phyloP scores from a whole-genome alignment of 1,284 basidiomycete genomes.

The Pascua sp. region DNA sequence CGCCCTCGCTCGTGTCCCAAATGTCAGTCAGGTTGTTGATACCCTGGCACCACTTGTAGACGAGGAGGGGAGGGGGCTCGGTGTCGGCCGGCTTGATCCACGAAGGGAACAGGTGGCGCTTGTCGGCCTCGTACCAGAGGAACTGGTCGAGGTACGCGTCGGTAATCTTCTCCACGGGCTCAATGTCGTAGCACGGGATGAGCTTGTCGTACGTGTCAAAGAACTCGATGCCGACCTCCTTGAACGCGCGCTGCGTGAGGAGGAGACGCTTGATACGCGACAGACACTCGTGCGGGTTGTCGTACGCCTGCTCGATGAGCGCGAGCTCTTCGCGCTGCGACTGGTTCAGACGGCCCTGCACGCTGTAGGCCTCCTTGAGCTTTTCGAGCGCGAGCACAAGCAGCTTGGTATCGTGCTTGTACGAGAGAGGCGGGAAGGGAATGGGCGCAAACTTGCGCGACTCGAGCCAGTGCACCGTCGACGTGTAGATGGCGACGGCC shows the following conservation, averaged over 20 bases:
- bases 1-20: conserved; percentile 94
- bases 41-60: conserved; percentile 74
- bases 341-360: conserved; percentile 92
- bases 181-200: conserved; percentile 96
- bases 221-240: conserved; percentile 84
- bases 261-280: conserved; percentile 94
- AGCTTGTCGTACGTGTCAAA: conserved; percentile 92
- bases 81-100: conserved; percentile 98
- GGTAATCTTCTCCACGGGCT: conserved; percentile 97
- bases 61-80: conserved; percentile 89
- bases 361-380: conserved; percentile 96
- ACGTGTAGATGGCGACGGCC: conserved; percentile 94
- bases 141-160: conserved; percentile 94
- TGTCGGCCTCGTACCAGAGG: conserved; percentile 72
- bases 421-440: conserved; percentile 95
- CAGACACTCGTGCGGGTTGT: conserved; percentile 58
- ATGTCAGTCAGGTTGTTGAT: conserved; percentile 71
- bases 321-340: conserved; percentile 94
- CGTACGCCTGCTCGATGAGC: conserved; percentile 91
- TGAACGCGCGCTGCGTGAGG: conserved; percentile 93
- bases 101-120: conserved; percentile 89
- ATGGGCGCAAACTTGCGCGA: conserved; percentile 91
- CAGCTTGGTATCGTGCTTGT: conserved; percentile 97
- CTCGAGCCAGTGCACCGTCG: conserved; percentile 96
- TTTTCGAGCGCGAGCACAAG: conserved; percentile 92